Evolutionary conservation across 805 yeast species (phyloP), one percentile per base, ranked within the genome.

Genomic region (Ogataea zsoltii): DNA sequence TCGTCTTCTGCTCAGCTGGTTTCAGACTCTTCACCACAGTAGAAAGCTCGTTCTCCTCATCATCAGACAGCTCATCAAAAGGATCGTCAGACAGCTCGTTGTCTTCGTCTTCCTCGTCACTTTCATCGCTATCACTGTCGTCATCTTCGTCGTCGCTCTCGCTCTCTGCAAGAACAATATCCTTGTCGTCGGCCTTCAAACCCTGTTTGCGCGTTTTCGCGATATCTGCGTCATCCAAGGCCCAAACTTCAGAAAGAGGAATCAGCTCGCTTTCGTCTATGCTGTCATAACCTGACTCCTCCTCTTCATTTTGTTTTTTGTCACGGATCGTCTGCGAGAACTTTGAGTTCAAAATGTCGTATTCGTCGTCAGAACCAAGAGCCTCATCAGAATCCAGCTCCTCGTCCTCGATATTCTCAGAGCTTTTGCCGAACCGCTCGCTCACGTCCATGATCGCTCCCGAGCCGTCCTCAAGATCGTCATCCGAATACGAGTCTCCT

Each of bases 221-320:
- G 41, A 60, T 51, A 48, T 78, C 83, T 23, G 63, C 67, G 26
- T 83, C 88, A 61, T 88, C 94, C 66, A 80, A 65, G 59, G 86
- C 97, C 96, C 96, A 89, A 3, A 88, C 90, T 54, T 83, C 90
- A n/a, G 96, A 85, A 32, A 90, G 70, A 0, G 95, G 79, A 48
- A 85, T 75, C 43, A 90, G 72, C 53, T 88, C 86, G 25, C 66
- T 71, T 60, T 88, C 96, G 56, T 88, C 96, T 34, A 86, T 73
- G 58, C 91, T 83, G 19, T 77, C 77, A 59, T 87, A 85, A 11
- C 79, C 92, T 4, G 71, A 79, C n/a, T 77, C 83, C 14, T 74
- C 81, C 7, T 70, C 76, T 9, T 74, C 77, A 13, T 65, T 62
- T 63, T 16, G 41, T 11, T 71, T 74, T 49, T 71, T 72, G 60